phyloP scores from a whole-genome alignment of 257 asterid genomes.

The Anisodus tanguticus region DNA sequence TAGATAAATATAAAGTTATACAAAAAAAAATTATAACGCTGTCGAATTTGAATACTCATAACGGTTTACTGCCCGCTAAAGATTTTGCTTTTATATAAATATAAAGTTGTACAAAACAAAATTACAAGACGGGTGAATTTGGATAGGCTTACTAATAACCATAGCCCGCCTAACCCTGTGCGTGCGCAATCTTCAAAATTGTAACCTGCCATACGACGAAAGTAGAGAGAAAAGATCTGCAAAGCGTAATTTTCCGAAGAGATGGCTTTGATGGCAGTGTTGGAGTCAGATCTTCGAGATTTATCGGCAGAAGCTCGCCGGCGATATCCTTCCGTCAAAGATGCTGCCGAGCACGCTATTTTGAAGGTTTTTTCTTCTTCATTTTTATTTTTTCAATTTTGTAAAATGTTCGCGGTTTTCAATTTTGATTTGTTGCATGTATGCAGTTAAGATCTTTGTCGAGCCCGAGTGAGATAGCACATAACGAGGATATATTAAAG shows the following conservation, averaged over 20 bases:
- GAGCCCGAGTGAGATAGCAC: conserved; percentile 83
- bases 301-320: conserved; percentile 98
- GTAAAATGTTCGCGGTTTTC: not conserved
- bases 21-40: no score
- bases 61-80: no score
- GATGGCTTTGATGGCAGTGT: conserved; percentile 91
- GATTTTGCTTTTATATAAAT: no score
- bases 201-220: not conserved
- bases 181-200: no score
- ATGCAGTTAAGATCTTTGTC: conserved; percentile 88
- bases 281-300: conserved; percentile 98
- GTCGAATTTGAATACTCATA: no score
- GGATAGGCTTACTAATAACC: no score
- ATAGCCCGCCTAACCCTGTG: no score
- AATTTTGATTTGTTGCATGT: not conserved
- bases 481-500: conserved; percentile 78
- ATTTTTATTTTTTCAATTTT: not conserved
- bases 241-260: not conserved
- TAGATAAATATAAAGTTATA: no score
- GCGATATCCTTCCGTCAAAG: conserved; percentile 92
- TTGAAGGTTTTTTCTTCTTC: conserved; percentile 58
- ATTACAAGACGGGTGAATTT: no score
- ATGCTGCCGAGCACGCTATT: conserved; percentile 98
- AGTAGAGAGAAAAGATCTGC: not conserved
- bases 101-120: no score